Percentiles rank a stretch among this genome's conserved stretches.
Evolutionary conservation across 2,329 filamentous ascomycete genomes (phyloP).

Genomic region (Sclerotinia sclerotiorum): DNA sequence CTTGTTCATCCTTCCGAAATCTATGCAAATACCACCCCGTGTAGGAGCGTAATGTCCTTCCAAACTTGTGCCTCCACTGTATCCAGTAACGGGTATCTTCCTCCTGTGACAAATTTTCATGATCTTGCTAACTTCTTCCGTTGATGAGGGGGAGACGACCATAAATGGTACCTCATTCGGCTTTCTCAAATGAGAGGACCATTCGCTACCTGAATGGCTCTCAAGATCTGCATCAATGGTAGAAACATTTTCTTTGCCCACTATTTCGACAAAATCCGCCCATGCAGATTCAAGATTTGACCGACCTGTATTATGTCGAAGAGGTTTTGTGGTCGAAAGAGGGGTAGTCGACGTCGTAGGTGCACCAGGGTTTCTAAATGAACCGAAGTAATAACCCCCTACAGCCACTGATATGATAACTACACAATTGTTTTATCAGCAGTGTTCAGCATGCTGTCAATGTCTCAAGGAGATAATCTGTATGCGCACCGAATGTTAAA

Average conservation of each 20-base stretch:
- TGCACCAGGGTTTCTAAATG: slow-evolving; percentile 51
- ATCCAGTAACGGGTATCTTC: slow-evolving; percentile 80
- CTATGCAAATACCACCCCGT: slow-evolving; percentile 77
- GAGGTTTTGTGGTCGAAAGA: slow-evolving; percentile 51
- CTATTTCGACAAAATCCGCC: slow-evolving; percentile 65
- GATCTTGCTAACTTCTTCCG: slow-evolving; percentile 79
- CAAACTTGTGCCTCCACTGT: slow-evolving; percentile 83
- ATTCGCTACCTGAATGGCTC: slow-evolving; percentile 59
- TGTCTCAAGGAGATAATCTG: not conserved
- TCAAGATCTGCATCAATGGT: slow-evolving; percentile 56
- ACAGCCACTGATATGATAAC: slow-evolving; percentile 37
- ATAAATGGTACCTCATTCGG: slow-evolving; percentile 59
- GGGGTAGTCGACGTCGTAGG: slow-evolving; percentile 60
- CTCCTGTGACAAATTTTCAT: slow-evolving; percentile 86
- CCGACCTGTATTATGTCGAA: slow-evolving; percentile 57
- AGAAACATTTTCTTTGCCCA: slow-evolving; percentile 65
- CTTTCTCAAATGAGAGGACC: slow-evolving; percentile 58
- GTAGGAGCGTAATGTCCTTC: slow-evolving; percentile 89
- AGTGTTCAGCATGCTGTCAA: slow-evolving; percentile 8
- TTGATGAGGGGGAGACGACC: slow-evolving; percentile 73
- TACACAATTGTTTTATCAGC: slow-evolving; percentile 25
- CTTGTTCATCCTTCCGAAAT: slow-evolving; percentile 83
- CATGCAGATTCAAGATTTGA: slow-evolving; percentile 68
- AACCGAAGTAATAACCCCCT: slow-evolving; percentile 56
- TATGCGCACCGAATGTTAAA: slow-evolving; percentile 53